Evolutionary conservation across 345 rosid species (phyloP).

Genomic region (Capsella bursapastoris): DNA sequence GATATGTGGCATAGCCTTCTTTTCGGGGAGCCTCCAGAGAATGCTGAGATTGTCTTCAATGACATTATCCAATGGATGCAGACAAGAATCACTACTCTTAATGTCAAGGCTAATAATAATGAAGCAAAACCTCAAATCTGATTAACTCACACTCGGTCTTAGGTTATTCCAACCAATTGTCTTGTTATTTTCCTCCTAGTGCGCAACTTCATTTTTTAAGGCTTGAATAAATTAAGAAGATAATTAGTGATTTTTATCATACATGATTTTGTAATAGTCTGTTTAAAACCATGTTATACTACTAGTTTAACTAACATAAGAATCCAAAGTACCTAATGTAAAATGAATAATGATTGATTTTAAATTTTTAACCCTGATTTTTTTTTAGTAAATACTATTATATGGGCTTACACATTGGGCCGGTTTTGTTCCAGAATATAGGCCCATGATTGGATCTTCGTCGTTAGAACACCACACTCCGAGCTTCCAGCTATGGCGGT

Average conservation of each 20-base stretch:
- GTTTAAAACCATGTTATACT: background rate
- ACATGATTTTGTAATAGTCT: background rate
- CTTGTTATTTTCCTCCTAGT: background rate
- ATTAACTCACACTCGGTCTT: background rate
- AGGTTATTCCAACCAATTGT: too few species aligned
- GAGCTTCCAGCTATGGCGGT: conserved; percentile 28
- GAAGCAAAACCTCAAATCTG: conserved; percentile 27
- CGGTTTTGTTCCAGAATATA: background rate
- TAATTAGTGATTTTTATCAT: background rate
- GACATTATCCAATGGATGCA: conserved; percentile 77
- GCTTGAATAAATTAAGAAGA: background rate
- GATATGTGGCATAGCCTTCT: conserved; percentile 96
- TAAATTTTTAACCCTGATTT: too few species aligned
- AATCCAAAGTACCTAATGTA: background rate
- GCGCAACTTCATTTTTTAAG: background rate
- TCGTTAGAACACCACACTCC: background rate
- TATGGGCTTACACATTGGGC: background rate
- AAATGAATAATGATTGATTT: too few species aligned
- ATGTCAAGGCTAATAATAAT: conserved; percentile 31
- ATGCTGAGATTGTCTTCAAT: conserved; percentile 64
- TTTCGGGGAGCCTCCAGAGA: conserved; percentile 70
- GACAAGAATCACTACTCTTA: conserved; percentile 46
- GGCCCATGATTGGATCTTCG: conserved; percentile 4
- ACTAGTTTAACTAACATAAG: background rate
- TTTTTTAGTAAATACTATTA: background rate